Evolutionary conservation across 2,329 filamentous ascomycete species (phyloP), one percentile per base, ranked within the genome.

Genomic region (Pseudomassariella vexata): DNA sequence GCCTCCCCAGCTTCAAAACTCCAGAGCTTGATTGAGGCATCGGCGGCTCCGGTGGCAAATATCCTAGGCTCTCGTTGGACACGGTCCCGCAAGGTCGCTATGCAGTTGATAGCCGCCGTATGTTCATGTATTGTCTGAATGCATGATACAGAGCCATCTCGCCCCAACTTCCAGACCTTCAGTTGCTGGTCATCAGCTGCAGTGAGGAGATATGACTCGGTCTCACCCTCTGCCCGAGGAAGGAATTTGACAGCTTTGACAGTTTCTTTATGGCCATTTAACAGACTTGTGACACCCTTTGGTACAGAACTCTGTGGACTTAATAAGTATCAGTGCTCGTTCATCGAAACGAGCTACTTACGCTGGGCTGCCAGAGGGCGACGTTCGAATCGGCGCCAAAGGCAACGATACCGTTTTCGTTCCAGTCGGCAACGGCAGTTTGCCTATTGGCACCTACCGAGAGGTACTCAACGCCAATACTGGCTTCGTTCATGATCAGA

Each of bases 351-450:
- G 21, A 37, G n/a, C n/a, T n/a, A 63, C 79, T 60, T 68, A 89
- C 85, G 54, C 71, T 59, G 35, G 88, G 88, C 53, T 79, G 69
- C 92, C 92, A 98, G 24, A 96, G 55, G 25, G 88, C 90, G 47
- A 98, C 73, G 60, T 92, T 92, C 46, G 81, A 79, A 59, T 94
- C 86, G 7, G 89, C 82, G 19, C 92, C 92, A 63, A 86, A 98
- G 19, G 88, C 92, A 33, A 98, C 68, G 26, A 88, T 55, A 8
- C 83, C 85, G 41, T 71, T 63, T 14, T 62, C 53, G 52, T 84
- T 79, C 92, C 92, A 98, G 62, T 96, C 90, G 18, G 90, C 89
- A 18, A 87, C 85, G 11, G 82, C 80, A 12, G 90, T 84, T 50
- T 96, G 86, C 48, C 90, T 75, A 59, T 96, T 98, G 28, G 87